Evolutionary conservation across 2,329 filamentous ascomycete genomes (phyloP).

Genomic region (Fusarium sp.): DNA sequence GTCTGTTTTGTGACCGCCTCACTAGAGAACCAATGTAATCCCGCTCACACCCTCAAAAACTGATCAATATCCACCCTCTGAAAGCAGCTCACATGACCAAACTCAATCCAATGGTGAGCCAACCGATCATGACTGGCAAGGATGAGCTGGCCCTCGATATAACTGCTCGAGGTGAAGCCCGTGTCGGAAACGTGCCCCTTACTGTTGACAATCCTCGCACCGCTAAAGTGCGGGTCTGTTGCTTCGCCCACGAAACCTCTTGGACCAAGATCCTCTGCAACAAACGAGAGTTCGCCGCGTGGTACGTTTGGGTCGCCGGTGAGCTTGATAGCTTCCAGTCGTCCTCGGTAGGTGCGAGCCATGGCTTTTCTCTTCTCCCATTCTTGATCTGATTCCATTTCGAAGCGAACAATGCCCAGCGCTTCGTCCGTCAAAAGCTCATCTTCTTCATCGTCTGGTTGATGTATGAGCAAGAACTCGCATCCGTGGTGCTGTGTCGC

Average conservation of each 20-base stretch:
- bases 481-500: constrained; percentile 90
- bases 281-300: constrained; percentile 85
- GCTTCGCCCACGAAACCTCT: constrained; percentile 73
- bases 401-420: constrained; percentile 53
- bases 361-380: constrained; percentile 60
- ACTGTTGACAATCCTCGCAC: constrained; percentile 78
- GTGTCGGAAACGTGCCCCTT: constrained; percentile 81
- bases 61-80: constrained; percentile 70
- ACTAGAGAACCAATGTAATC: background rate
- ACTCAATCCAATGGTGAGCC: constrained; percentile 83
- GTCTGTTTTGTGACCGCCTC: background rate
- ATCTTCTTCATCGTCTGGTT: constrained; percentile 68
- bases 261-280: constrained; percentile 80
- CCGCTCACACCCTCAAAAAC: constrained; percentile 50
- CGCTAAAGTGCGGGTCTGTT: constrained; percentile 76
- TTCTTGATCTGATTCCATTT: constrained; percentile 59
- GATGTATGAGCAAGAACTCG: constrained; percentile 87
- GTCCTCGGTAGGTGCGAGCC: constrained; percentile 69
- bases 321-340: constrained; percentile 86
- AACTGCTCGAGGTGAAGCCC: constrained; percentile 80
- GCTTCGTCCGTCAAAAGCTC: constrained; percentile 53
- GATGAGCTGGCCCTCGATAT: constrained; percentile 80
- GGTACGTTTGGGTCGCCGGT: constrained; percentile 94
- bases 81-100: constrained; percentile 71
- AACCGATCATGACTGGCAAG: constrained; percentile 81